Percentiles rank a stretch among this genome's conserved stretches.
Conservation (phyloP, 179 eudicot species). For the Nepenthes alata region DNA sequence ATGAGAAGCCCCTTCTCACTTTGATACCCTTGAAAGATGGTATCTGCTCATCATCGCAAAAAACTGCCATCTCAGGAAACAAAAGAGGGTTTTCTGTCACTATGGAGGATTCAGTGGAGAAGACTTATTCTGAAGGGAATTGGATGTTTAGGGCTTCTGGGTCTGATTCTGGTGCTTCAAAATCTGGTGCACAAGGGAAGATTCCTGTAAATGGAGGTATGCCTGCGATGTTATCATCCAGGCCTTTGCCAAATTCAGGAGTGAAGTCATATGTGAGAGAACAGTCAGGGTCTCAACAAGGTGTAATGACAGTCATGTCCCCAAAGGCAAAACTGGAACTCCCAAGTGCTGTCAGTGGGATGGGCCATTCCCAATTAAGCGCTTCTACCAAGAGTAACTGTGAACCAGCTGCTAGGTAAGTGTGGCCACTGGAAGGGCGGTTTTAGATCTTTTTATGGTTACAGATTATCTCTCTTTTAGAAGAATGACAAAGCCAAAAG, state of each 20-base stretch:
- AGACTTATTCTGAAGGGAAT: slow-evolving; percentile 27
- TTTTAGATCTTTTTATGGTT: neutral
- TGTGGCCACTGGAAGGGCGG: neutral
- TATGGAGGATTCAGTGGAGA: slow-evolving; percentile 28
- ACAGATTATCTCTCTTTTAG: neutral
- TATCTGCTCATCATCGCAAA: slow-evolving; percentile 26
- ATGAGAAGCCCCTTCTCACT: slow-evolving; percentile 71
- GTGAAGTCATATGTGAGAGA: slow-evolving; percentile 7
- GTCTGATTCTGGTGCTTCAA: slow-evolving; percentile 25
- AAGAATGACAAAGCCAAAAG: neutral
- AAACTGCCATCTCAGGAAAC: slow-evolving; percentile 49
- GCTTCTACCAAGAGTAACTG: slow-evolving; percentile 28
- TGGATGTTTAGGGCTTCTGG: slow-evolving; percentile 38
- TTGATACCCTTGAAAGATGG: slow-evolving; percentile 60
- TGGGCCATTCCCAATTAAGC: slow-evolving; percentile 8
- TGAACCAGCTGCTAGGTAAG: slow-evolving; percentile 87
- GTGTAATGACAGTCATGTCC: slow-evolving; percentile 19
- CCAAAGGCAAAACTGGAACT: slow-evolving; percentile 26
- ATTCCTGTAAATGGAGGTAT: slow-evolving; percentile 16
- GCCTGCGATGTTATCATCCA: slow-evolving; percentile 15
- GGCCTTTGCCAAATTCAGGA: slow-evolving; percentile 11
- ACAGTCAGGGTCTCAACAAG: slow-evolving; percentile 21
- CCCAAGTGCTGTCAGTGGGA: slow-evolving; percentile 12
- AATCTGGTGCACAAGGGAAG: slow-evolving; percentile 27
- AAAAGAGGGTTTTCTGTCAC: slow-evolving; percentile 78